Percentiles rank a stretch among this genome's conserved stretches.
Evolutionary conservation across 2,329 filamentous ascomycete genomes (phyloP).

Genomic region (Chrysoporthe puriensis): DNA sequence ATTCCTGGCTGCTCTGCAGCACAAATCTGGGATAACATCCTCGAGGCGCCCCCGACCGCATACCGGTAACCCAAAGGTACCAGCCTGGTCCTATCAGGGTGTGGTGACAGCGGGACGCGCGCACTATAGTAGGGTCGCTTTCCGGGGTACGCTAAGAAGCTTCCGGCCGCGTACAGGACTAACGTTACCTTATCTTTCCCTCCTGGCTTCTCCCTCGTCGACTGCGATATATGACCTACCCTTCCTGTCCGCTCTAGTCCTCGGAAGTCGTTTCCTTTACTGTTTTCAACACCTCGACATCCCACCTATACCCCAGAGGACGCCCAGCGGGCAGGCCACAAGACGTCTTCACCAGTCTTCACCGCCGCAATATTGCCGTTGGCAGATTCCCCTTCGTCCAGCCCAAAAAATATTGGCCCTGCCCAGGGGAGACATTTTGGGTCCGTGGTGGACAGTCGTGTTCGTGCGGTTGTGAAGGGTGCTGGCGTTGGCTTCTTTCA

Average conservation of each 20-base stretch:
- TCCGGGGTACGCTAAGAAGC: conserved; percentile 14
- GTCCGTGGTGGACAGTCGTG: conserved; percentile 14
- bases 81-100: conserved; percentile 12
- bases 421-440: not conserved
- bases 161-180: conserved; percentile 15
- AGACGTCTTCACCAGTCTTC: not conserved
- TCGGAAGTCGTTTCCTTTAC: not conserved
- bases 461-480: conserved; percentile 7
- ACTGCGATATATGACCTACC: conserved; percentile 15
- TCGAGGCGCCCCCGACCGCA: conserved; percentile 13
- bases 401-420: not conserved
- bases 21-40: not conserved
- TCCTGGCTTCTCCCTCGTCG: not conserved
- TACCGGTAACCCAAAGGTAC: conserved; percentile 5
- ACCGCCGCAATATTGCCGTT: not conserved
- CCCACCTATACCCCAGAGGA: not conserved
- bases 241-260: not conserved
- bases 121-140: conserved; percentile 17
- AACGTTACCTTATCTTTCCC: conserved; percentile 26
- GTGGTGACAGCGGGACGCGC: conserved; percentile 22
- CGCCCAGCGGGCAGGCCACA: not conserved
- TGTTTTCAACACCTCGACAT: not conserved
- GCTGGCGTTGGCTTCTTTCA: conserved; percentile 16
- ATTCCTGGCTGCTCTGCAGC: conserved; percentile 6
- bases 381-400: not conserved